Conservation (phyloP, 768 basidiomycete species). For the Gautieria morchelliformis region DNA sequence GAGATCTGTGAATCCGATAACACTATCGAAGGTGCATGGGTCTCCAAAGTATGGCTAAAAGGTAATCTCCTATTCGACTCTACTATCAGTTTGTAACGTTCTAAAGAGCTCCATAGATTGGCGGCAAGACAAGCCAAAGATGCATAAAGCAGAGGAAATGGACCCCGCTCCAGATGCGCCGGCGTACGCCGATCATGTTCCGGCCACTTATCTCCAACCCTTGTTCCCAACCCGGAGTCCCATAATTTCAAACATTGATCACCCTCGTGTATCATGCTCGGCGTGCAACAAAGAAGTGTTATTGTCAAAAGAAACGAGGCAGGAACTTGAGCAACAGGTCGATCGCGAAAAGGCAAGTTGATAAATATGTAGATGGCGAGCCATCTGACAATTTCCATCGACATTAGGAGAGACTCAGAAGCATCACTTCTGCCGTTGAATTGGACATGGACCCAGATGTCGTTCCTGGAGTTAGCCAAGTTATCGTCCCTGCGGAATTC, state of each 20-base stretch:
- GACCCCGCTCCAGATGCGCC: conserved; percentile 63
- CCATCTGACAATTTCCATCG: background rate
- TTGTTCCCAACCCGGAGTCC: conserved; percentile 63
- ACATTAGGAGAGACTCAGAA: conserved; percentile 9
- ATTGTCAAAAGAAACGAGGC: conserved; percentile 51
- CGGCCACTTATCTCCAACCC: conserved; percentile 39
- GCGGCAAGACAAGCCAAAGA: conserved; percentile 60
- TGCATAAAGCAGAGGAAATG: conserved; percentile 48
- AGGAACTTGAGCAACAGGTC: conserved; percentile 50
- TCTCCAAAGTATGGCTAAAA: conserved; percentile 73
- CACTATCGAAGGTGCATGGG: conserved; percentile 48
- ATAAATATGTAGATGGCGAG: background rate
- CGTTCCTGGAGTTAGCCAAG: conserved; percentile 18
- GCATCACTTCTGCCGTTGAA: background rate
- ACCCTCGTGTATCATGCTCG: conserved; percentile 38
- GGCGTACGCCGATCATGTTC: conserved; percentile 49
- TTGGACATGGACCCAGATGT: background rate
- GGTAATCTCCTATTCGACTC: conserved; percentile 30
- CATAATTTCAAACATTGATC: conserved; percentile 29
- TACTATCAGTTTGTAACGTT: background rate
- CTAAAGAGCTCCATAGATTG: conserved; percentile 45
- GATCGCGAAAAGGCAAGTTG: conserved; percentile 67
- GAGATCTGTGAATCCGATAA: conserved; percentile 34
- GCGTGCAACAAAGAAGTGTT: conserved; percentile 52
- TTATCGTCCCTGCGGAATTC: conserved; percentile 53